Evolutionary conservation across 768 basidiomycete species (phyloP), one percentile per base, ranked within the genome.

Genomic region (Mrakia frigida): DNA sequence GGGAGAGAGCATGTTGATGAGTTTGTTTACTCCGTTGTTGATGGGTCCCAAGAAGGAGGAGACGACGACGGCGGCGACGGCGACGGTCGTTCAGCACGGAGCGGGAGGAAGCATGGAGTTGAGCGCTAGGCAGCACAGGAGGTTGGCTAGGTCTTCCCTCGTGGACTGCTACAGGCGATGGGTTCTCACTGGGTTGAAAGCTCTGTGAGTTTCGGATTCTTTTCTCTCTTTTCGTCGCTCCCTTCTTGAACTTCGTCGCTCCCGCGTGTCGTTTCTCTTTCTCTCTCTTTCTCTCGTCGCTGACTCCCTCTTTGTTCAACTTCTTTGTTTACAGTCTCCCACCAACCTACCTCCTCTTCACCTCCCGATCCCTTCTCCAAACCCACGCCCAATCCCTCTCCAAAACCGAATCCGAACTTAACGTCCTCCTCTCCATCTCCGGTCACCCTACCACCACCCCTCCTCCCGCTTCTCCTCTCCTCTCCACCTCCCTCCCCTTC

Each of bases 81-180:
- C 35, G 59, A 63, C 50, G 33, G 28, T 35, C 13, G 75, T 23
- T 31, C 9, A 18, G 33, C 70, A 7, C 70, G 63, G 14, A 31
- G 28, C 33, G 71, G 71, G 14, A 60, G 70, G 14, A n/a, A n/a
- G n/a, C n/a, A n/a, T n/a, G n/a, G 56, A 61, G 70, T 46, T 71
- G 25, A 56, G 81, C 2, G 79, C 82, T 18, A 78, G 82, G 21
- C 73, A 79, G 21, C 84, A 84, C 72, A 80, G 84, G n/a, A 79
- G 82, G 70, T 80, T 80, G 60, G 84, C 84, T 37, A 81, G 84
- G 65, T 82, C 82, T 23, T 35, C 81, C 28, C 79, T 84, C 33
- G 84, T 84, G 70, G 84, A 84, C 76, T 80, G 83, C 43, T 84
- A 82, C 76, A 75, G 83, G 7, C 81, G 80, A 37, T 80, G 80